Percentiles rank a stretch among this genome's conserved stretches.
These are phyloP conservation scores for Epichloe aotearoae DNA, from an alignment of 2,329 filamentous ascomycete species.

Conservation along the genomic window DNA sequence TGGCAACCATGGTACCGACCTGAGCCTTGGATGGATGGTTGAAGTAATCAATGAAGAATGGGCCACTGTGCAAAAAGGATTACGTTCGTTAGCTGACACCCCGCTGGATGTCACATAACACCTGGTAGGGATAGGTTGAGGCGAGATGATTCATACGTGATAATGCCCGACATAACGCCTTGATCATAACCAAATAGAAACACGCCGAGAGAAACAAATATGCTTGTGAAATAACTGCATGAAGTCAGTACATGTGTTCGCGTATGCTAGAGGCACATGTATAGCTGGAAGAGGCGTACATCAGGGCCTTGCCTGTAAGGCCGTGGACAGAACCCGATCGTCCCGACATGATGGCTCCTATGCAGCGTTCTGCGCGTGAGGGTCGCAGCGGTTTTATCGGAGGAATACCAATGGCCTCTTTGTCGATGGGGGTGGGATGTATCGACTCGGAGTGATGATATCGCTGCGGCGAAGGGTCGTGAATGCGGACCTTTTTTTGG, in stretches of 20 bases:
- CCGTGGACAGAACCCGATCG: slow-evolving; percentile 69
- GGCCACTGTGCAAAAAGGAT: slow-evolving; percentile 45
- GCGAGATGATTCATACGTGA: slow-evolving; percentile 36
- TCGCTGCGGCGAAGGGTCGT: slow-evolving; percentile 30
- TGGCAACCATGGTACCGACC: slow-evolving; percentile 95
- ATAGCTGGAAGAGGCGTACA: slow-evolving; percentile 41
- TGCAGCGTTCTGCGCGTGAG: slow-evolving; percentile 51
- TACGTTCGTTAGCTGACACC: neutral
- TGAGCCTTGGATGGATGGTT: slow-evolving; percentile 74
- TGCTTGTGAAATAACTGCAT: slow-evolving; percentile 80
- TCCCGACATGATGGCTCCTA: slow-evolving; percentile 78
- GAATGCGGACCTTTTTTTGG: slow-evolving; percentile 62
- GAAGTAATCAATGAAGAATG: slow-evolving; percentile 86
- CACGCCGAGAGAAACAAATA: slow-evolving; percentile 75
- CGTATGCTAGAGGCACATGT: neutral
- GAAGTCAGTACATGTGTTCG: neutral
- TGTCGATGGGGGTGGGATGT: slow-evolving; percentile 34
- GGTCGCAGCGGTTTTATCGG: slow-evolving; percentile 49
- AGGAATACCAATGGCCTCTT: slow-evolving; percentile 76
- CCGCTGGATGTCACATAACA: neutral
- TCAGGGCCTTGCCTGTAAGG: slow-evolving; percentile 85
- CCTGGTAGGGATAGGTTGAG: neutral
- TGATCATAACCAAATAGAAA: slow-evolving; percentile 87
- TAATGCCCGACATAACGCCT: slow-evolving; percentile 71
- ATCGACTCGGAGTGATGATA: slow-evolving; percentile 22